Evolutionary conservation across 2,329 filamentous ascomycete genomes (phyloP).

Genomic region (Sarocladium kiliense): DNA sequence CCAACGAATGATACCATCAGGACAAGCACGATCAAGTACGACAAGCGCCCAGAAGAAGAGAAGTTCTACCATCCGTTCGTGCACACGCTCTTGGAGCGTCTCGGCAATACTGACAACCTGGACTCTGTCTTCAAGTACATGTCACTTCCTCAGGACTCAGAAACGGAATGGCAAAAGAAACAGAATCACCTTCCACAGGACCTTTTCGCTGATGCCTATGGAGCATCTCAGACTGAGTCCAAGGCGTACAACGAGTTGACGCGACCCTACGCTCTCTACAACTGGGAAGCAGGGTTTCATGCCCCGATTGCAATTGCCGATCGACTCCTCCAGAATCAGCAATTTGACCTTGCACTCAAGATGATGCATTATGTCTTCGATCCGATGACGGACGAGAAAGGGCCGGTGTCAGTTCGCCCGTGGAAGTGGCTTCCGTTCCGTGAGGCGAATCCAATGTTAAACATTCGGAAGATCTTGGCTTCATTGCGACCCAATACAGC

Average conservation of each 20-base stretch:
- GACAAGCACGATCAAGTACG: not conserved
- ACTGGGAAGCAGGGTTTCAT: constrained; percentile 10
- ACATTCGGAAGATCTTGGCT: not conserved
- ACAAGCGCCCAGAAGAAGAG: not conserved
- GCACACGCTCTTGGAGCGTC: not conserved
- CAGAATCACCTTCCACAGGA: not conserved
- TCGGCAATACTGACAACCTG: not conserved
- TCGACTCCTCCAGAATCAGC: not conserved
- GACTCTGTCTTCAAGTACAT: not conserved
- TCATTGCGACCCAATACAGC: not conserved
- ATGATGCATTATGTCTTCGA: constrained; percentile 5
- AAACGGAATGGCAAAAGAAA: not conserved
- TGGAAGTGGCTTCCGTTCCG: constrained; percentile 9
- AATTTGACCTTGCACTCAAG: constrained; percentile 7
- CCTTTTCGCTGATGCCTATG: not conserved
- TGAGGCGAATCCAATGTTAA: not conserved
- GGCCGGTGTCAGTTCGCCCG: not conserved
- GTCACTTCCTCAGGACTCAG: not conserved
- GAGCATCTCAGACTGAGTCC: not conserved
- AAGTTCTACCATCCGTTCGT: not conserved
- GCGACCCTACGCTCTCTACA: constrained; percentile 3
- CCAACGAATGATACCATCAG: not conserved
- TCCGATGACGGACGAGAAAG: not conserved
- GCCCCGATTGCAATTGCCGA: not conserved
- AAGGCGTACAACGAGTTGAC: not conserved